Conservation (phyloP, 768 basidiomycete genomes). For the Galerina sulciceps region DNA sequence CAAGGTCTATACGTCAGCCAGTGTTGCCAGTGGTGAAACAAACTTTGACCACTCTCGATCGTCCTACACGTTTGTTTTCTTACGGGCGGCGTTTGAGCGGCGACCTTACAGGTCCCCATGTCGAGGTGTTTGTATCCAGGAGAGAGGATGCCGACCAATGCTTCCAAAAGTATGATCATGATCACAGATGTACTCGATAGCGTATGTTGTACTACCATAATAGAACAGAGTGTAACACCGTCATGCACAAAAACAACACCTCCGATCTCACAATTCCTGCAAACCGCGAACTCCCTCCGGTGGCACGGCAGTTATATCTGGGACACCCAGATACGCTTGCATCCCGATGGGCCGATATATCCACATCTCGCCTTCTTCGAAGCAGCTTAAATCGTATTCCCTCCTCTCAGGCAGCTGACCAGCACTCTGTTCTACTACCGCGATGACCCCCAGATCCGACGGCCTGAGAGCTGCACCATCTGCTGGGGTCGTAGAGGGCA, state of each 20-base stretch:
- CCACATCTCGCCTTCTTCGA: constrained; percentile 60
- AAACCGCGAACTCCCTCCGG: constrained; percentile 20
- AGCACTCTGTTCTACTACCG: constrained; percentile 59
- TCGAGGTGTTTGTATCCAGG: neutral
- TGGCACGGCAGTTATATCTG: constrained; percentile 24
- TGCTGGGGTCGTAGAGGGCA: constrained; percentile 29
- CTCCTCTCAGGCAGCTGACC: constrained; percentile 40
- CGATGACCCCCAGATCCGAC: constrained; percentile 43
- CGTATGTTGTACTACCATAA: constrained; percentile 10
- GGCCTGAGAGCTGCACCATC: constrained; percentile 42
- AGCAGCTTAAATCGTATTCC: constrained; percentile 45
- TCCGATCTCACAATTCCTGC: constrained; percentile 11
- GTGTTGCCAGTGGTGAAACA: neutral
- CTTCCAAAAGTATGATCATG: constrained; percentile 1
- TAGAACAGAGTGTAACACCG: neutral
- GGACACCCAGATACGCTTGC: constrained; percentile 34
- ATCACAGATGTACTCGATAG: constrained; percentile 5
- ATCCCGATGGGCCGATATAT: constrained; percentile 57
- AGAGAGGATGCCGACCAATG: neutral
- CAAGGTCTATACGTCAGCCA: neutral
- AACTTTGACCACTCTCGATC: neutral
- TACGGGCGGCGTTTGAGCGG: constrained; percentile 2
- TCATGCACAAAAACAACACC: neutral
- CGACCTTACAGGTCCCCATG: constrained; percentile 1
- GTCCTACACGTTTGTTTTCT: neutral